A percentile compares a stretch with the other conserved stretches of the same genome.
Conservation (phyloP, 2,329 filamentous ascomycete species). For the Bipolaris sorokiniana region DNA sequence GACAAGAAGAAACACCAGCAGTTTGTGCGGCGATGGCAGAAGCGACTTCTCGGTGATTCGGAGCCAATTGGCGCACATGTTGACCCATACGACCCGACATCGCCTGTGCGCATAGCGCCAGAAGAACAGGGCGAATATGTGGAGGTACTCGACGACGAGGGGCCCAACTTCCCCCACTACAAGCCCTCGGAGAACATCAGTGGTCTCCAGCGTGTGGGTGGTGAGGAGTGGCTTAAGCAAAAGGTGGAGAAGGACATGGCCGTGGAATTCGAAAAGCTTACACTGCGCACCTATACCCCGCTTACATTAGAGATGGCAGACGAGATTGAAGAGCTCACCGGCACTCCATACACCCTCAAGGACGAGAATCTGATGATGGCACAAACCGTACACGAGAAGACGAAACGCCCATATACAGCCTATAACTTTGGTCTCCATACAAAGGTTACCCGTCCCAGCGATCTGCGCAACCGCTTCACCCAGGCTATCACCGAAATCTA, state of each 20-base stretch:
- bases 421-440: constrained; percentile 35
- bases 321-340: constrained; percentile 39
- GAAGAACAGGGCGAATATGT: constrained; percentile 46
- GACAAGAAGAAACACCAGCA: constrained; percentile 48
- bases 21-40: constrained; percentile 46
- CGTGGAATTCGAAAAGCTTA: constrained; percentile 45
- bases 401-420: constrained; percentile 41
- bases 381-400: constrained; percentile 38
- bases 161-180: constrained; percentile 13
- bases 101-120: constrained; percentile 44
- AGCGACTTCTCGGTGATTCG: constrained; percentile 44
- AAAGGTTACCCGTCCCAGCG: constrained; percentile 19
- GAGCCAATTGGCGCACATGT: constrained; percentile 47
- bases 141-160: constrained; percentile 40
- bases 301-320: constrained; percentile 39
- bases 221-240: constrained; percentile 51
- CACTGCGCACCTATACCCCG: constrained; percentile 41
- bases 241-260: constrained; percentile 39
- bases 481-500: constrained; percentile 64
- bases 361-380: constrained; percentile 40
- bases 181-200: constrained; percentile 14
- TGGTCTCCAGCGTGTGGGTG: constrained; percentile 62
- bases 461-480: constrained; percentile 54
- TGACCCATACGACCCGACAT: constrained; percentile 47
- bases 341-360: constrained; percentile 38